Percentiles rank a stretch among this genome's conserved stretches.
phyloP scores from a whole-genome alignment of 192 early-diverging fungal genomes.

The Gamsiella multidivaricata region DNA sequence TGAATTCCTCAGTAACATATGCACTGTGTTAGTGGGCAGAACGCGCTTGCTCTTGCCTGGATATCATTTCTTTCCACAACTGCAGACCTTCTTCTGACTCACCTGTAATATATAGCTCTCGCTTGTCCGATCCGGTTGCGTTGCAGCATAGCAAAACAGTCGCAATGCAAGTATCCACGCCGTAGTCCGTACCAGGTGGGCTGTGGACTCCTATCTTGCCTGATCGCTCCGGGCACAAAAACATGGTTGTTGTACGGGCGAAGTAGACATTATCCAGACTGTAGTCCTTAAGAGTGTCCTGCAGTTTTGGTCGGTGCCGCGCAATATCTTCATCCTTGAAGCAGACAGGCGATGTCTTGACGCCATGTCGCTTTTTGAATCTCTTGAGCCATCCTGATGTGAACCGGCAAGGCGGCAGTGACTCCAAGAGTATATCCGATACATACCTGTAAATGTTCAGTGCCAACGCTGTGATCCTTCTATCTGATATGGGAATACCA shows the following conservation, averaged over 20 bases:
- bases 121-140: neutral
- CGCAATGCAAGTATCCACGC: neutral
- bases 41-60: neutral
- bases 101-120: neutral
- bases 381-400: neutral
- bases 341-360: neutral
- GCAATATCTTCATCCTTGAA: too few relatives aligned
- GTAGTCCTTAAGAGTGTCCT: neutral
- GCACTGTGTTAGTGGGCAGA: too few relatives aligned
- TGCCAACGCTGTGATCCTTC: neutral
- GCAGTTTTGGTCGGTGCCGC: neutral
- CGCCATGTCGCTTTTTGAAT: neutral
- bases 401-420: neutral
- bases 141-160: slow-evolving; percentile 1
- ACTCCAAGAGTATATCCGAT: neutral
- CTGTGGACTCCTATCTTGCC: neutral
- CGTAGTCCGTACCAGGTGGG: neutral
- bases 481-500: neutral
- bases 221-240: neutral
- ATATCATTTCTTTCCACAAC: neutral
- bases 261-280: slow-evolving; percentile 1
- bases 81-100: neutral
- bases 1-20: too few relatives aligned
- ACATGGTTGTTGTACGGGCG: neutral
- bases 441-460: neutral